These are phyloP conservation scores for Triglochin maritima DNA, from an alignment of 106 monocot species.

Conservation along the genomic window DNA sequence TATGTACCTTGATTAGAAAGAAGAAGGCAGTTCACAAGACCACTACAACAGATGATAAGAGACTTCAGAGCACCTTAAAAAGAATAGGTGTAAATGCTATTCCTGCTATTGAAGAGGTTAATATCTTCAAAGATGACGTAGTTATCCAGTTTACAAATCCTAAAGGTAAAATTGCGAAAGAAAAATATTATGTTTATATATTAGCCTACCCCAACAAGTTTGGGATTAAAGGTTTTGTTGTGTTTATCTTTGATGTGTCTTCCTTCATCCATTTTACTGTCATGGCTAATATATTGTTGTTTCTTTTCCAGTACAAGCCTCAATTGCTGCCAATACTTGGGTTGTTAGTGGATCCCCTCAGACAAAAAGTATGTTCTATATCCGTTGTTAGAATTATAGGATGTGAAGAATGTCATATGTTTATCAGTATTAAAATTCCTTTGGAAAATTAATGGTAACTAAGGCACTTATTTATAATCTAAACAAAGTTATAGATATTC, in stretches of 20 bases:
- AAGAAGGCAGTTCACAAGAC: constrained; percentile 80
- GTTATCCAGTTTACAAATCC: constrained; percentile 72
- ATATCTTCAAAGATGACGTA: constrained; percentile 68
- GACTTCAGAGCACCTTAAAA: constrained; percentile 72
- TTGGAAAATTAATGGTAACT: no score
- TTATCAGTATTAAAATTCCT: background rate
- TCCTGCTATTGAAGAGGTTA: constrained; percentile 67
- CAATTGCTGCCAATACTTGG: constrained; percentile 80
- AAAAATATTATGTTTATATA: no score
- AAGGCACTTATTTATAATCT: no score
- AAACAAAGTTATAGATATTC: no score
- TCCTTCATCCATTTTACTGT: no score
- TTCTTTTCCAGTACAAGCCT: constrained; percentile 60
- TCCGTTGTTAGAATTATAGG: background rate
- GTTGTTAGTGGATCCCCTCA: constrained; percentile 68
- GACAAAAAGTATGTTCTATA: constrained; percentile 47
- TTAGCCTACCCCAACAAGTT: no score
- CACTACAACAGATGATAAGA: constrained; percentile 63
- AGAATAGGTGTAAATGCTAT: constrained; percentile 68
- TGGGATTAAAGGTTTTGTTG: no score
- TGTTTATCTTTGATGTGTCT: no score
- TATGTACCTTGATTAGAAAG: constrained; percentile 31
- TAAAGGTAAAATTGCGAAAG: constrained; percentile 28
- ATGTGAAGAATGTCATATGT: background rate
- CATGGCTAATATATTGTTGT: constrained; percentile 1